Evolutionary conservation across 306 rosid genomes (phyloP).

Genomic region (Abrus pulchellus): DNA sequence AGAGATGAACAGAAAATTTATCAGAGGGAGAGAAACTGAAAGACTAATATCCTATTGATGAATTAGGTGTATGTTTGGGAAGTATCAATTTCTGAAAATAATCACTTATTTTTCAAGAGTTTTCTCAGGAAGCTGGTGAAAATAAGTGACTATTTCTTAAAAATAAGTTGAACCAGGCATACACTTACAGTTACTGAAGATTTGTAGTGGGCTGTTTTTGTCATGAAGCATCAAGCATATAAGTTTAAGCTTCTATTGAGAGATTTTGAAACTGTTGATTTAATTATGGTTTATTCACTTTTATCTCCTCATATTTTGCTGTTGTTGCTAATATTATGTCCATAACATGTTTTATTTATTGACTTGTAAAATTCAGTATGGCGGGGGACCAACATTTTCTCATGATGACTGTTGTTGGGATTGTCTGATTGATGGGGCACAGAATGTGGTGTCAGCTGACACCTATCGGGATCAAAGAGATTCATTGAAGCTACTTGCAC

Average conservation of each 20-base stretch:
- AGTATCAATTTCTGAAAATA: no score
- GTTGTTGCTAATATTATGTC: conserved; percentile 34
- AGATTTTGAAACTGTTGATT: conserved; percentile 35
- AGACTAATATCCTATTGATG: background rate
- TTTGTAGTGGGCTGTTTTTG: background rate
- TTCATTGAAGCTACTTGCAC: conserved; percentile 75
- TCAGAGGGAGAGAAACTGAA: conserved; percentile 32
- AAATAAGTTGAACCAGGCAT: no score
- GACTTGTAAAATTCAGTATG: conserved; percentile 67
- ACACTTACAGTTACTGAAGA: background rate
- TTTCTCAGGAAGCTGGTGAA: no score
- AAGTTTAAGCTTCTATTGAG: background rate
- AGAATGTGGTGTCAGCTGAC: conserved; percentile 73
- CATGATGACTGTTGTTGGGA: conserved; percentile 64
- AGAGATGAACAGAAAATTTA: conserved; percentile 16
- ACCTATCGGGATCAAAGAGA: conserved; percentile 81
- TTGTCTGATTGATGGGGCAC: conserved; percentile 77
- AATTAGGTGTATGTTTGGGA: no score
- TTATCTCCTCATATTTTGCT: background rate
- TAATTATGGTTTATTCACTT: conserved; percentile 15
- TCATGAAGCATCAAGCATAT: background rate
- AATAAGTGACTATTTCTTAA: no score
- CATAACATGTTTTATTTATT: conserved; percentile 37
- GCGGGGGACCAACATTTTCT: conserved; percentile 68
- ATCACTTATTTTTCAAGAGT: background rate